Percentiles rank a stretch among this genome's conserved stretches.
Evolutionary conservation across 441 rosid species (phyloP).

Genomic region (Eruca vesicaria): DNA sequence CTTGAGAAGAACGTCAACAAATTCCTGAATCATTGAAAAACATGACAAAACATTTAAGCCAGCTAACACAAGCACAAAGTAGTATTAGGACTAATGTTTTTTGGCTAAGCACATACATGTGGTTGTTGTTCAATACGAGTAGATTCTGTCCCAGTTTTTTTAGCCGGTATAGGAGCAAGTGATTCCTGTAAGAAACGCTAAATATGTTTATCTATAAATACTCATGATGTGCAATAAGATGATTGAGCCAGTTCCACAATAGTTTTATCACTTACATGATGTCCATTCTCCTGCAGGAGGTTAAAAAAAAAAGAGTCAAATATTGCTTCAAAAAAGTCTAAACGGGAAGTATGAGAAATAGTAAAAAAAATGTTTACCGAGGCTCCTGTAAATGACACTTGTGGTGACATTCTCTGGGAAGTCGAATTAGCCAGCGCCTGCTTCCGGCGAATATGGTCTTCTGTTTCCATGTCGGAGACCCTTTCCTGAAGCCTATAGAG

Average conservation of each 20-base stretch:
- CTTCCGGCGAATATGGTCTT: conserved; percentile 60
- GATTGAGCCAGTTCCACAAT: conserved; percentile 7
- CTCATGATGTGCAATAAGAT: conserved; percentile 22
- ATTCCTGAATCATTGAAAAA: conserved; percentile 54
- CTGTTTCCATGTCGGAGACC: conserved; percentile 76
- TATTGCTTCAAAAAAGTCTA: not conserved
- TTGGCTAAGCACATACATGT: conserved; percentile 51
- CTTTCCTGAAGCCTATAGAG: conserved; percentile 77
- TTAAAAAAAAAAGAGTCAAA: conserved; percentile 32
- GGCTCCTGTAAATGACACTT: conserved; percentile 39
- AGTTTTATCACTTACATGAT: conserved; percentile 51
- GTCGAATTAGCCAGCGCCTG: conserved; percentile 55
- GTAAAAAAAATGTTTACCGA: conserved; percentile 43
- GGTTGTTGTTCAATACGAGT: conserved; percentile 56
- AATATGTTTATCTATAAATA: conserved; percentile 8
- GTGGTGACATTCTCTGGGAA: conserved; percentile 48
- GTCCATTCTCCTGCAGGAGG: conserved; percentile 72
- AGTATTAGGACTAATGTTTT: not conserved
- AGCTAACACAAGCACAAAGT: conserved; percentile 19
- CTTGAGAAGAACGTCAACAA: conserved; percentile 62
- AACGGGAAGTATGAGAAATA: conserved; percentile 13
- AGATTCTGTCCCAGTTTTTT: conserved; percentile 48
- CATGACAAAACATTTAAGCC: conserved; percentile 16
- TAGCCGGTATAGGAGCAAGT: conserved; percentile 40
- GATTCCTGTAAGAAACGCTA: conserved; percentile 49